Base-by-base conservation (phyloP, 2,329 filamentous ascomycete species). In the Fusarium duplospermum region DNA sequence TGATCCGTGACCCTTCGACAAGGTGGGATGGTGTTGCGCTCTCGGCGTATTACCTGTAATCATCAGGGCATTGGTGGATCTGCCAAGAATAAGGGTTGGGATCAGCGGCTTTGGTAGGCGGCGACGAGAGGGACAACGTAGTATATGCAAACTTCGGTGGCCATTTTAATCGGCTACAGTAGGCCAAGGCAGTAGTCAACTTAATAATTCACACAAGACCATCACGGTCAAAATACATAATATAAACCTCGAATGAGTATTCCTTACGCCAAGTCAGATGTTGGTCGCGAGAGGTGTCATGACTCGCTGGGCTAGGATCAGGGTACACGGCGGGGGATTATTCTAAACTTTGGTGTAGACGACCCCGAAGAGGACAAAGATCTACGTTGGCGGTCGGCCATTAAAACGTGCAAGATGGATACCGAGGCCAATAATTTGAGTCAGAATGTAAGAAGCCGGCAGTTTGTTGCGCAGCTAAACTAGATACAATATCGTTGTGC, bases 11-110 rank as follows among this genome's bases (percentile, higher is more conserved):
- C 27, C 27, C 27, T 29, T 31, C 3, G 24, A 16, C 29, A 33
- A 50, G 47, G 35, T 22, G 40, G 60, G 62, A 58, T 54, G 59
- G 42, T 47, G 20, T 59, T 47, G 50, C 42, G 54, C 20, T 50
- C 31, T 60, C 56, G 62, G 36, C 54, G n/a, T 36, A 33, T 18
- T 54, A 57, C 59, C 24, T 66, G 22, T 66, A 64, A 75, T 61
- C 69, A 75, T 75, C 69, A 57, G 69, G 64, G 40, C 52, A 56
- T 47, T 10, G 54, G 72, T 74, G 72, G 72, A 56, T 62, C 36
- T 73, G 69, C 72, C 72, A 74, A 74, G 72, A 13, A 27, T 52
- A 31, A 31, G 16, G 54, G 72, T 67, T 63, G 60, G 57, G 66
- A 54, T 13, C 31, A 16, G 4, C 35, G 56, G 64, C 11, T 57